Evolutionary conservation across 139 green algal species (phyloP).

Genomic region (Choricystis sp.): DNA sequence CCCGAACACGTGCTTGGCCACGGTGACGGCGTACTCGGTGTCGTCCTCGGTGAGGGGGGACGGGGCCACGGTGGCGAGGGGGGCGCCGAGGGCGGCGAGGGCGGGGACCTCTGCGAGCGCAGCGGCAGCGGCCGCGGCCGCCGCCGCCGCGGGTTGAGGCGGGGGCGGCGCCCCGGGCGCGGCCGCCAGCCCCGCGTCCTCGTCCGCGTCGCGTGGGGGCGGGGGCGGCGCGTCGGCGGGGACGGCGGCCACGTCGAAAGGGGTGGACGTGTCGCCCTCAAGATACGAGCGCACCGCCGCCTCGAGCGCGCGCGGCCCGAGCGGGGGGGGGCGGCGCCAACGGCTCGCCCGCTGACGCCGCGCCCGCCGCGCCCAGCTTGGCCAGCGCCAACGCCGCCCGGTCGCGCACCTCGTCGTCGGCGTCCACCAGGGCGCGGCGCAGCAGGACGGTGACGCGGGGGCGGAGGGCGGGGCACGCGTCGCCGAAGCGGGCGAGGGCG

Average conservation of each 20-base stretch:
- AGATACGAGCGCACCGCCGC: conserved; percentile 61
- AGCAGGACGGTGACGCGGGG: conserved; percentile 74
- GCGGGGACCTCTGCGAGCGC: conserved; percentile 51
- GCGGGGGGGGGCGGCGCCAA: conserved; percentile 10
- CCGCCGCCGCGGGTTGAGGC: conserved; percentile 3
- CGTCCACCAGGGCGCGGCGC: conserved; percentile 80
- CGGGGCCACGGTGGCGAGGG: not conserved
- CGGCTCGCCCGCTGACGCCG: not conserved
- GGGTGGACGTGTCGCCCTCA: conserved; percentile 24
- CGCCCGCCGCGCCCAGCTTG: conserved; percentile 40
- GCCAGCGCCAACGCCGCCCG: conserved; percentile 81
- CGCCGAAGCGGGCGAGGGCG: conserved; percentile 77
- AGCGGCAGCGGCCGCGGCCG: conserved; percentile 24
- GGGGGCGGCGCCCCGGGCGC: conserved; percentile 4
- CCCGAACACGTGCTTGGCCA: conserved; percentile 82
- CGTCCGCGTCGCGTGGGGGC: conserved; percentile 4
- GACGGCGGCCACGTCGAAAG: conserved; percentile 58
- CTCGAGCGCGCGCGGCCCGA: conserved; percentile 54
- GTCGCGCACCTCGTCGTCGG: conserved; percentile 96
- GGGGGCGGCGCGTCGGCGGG: conserved; percentile 1
- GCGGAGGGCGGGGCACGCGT: conserved; percentile 33
- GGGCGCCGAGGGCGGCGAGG: conserved; percentile 48
- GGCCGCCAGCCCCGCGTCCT: conserved; percentile 17
- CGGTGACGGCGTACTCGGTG: conserved; percentile 76
- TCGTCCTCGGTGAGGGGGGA: conserved; percentile 73